phyloP scores from a whole-genome alignment of 768 basidiomycete genomes.

The Chalciporus piperatus region DNA sequence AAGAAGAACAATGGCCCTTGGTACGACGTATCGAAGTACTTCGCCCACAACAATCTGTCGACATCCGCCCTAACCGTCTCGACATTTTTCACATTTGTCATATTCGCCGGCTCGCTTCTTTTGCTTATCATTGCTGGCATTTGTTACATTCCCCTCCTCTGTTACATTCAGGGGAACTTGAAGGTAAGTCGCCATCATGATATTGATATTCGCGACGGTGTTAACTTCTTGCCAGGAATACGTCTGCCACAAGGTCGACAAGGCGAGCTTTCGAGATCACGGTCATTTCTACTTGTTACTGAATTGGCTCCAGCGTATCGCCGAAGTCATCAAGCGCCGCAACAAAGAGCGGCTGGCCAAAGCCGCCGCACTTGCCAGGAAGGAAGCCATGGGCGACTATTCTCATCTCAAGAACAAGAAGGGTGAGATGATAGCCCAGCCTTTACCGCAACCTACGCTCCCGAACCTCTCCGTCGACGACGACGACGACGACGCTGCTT shows the following conservation, averaged over 20 bases:
- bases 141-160: conserved; percentile 90
- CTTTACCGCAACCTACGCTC: conserved; percentile 90
- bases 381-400: conserved; percentile 88
- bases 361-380: conserved; percentile 79
- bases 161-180: conserved; percentile 94
- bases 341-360: conserved; percentile 82
- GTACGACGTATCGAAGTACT: conserved; percentile 78
- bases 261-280: conserved; percentile 48
- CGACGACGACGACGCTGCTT: conserved; percentile 54
- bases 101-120: conserved; percentile 82
- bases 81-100: conserved; percentile 84
- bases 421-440: conserved; percentile 76
- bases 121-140: conserved; percentile 81
- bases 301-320: conserved; percentile 65
- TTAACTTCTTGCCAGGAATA: conserved; percentile 63
- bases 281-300: conserved; percentile 7
- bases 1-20: conserved; percentile 50
- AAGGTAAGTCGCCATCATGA: conserved; percentile 53
- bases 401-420: conserved; percentile 93
- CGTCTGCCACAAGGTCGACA: conserved; percentile 98
- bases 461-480: conserved; percentile 90
- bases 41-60: conserved; percentile 66
- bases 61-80: conserved; percentile 85
- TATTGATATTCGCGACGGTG: background rate
- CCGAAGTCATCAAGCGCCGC: conserved; percentile 88